Evolutionary conservation across 192 early-diverging fungal species (phyloP), one percentile per base, ranked within the genome.

Genomic region (Coemansia javaensis): DNA sequence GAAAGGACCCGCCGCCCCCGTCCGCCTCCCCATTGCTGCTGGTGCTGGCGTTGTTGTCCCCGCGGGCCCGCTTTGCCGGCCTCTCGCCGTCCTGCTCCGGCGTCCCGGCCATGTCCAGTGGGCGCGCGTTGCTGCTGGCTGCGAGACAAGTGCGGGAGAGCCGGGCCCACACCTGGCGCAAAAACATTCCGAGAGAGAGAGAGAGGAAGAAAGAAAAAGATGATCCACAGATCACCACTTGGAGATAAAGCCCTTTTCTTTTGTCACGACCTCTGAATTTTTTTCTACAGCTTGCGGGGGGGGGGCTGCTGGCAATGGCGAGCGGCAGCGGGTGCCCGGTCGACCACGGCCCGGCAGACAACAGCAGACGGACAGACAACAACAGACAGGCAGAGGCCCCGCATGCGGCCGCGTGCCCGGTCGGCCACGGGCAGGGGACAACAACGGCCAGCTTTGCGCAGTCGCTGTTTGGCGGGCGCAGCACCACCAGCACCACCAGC

Each of bases 11-110:
- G n/a, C n/a, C n/a, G n/a, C n/a, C n/a, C n/a, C n/a, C n/a, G n/a
- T n/a, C n/a, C n/a, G n/a, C n/a, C n/a, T n/a, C n/a, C n/a, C n/a
- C n/a, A n/a, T n/a, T n/a, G n/a, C n/a, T n/a, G n/a, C 18, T 46
- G 50, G 7, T 18, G 18, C 25, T 5, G 13, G 15, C 24, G 8
- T 46, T 15, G 17, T 25, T 17, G 2, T 37, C 46, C 23, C 48
- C 34, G n/a, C 50, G 63, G 47, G 33, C 24, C 31, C 63, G 61
- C 53, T 73, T 73, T 17, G 42, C 56, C 2, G 43, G 44, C 2
- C 12, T 1, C 18, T 25, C 37, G 37, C 18, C 20, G 8, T 41
- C 48, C 16, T 5, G 10, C 18, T 35, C 33, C 18, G 20, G 45
- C 45, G 32, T 47, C 32, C n/a, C 43, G 28, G 33, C 33, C 44